A percentile compares a stretch with the other conserved stretches of the same genome.
These are phyloP conservation scores for Exophiala sp. DNA, from an alignment of 2,329 filamentous ascomycete species.

Conservation along the genomic window DNA sequence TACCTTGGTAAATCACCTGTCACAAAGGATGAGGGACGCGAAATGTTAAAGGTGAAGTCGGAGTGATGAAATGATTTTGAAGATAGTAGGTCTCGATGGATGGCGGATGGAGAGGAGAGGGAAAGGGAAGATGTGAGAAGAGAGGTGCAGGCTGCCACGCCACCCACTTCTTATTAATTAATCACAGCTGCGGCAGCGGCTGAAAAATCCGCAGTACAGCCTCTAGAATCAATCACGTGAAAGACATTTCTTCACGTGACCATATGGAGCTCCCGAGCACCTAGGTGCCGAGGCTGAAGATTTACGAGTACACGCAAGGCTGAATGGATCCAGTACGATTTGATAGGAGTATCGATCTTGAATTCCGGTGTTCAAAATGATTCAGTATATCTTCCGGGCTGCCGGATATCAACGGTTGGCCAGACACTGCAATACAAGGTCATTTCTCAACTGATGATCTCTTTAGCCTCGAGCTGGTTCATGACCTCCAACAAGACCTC, in stretches of 20 bases:
- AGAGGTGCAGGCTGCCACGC: neutral
- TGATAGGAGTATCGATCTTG: too few relatives aligned
- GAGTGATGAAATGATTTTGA: neutral
- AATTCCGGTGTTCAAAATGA: neutral
- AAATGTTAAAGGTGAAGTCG: neutral
- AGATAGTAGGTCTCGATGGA: neutral
- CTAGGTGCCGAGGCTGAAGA: too few relatives aligned
- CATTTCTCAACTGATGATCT: slow-evolving; percentile 2
- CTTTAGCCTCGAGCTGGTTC: slow-evolving; percentile 41
- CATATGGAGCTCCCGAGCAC: too few relatives aligned
- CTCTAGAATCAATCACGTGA: neutral
- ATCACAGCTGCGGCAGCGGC: neutral
- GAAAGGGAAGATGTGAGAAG: neutral
- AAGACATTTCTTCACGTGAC: neutral
- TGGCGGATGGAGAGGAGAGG: neutral
- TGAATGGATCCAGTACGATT: too few relatives aligned
- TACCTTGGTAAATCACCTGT: neutral
- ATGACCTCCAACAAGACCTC: slow-evolving; percentile 79
- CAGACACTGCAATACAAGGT: neutral
- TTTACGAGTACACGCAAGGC: too few relatives aligned
- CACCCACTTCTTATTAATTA: too few relatives aligned
- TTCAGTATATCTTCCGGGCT: neutral
- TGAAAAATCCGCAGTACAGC: neutral
- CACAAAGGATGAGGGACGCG: neutral
- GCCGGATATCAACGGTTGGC: neutral